These are phyloP conservation scores for Hermanozyma aechmeae DNA, from an alignment of 805 yeast species.

Conservation along the genomic window DNA sequence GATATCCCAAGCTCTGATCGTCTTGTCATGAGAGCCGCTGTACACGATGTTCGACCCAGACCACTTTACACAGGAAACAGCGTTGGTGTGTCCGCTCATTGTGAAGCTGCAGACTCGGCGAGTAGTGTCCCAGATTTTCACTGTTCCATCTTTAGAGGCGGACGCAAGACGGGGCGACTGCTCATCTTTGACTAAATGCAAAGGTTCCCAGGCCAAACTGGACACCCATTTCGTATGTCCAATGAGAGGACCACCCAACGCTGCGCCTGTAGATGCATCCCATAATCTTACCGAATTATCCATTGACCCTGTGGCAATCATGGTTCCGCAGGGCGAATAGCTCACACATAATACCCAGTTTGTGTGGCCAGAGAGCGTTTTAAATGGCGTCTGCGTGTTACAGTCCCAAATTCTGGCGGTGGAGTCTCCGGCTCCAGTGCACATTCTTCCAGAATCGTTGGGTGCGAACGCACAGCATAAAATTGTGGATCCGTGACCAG, in stretches of 20 bases:
- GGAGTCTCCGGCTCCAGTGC: slow-evolving; percentile 92
- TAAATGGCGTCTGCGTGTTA: slow-evolving; percentile 83
- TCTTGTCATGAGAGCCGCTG: slow-evolving; percentile 89
- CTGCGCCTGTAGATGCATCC: slow-evolving; percentile 70
- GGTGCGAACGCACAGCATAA: slow-evolving; percentile 93
- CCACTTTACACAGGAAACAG: slow-evolving; percentile 97
- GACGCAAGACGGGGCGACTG: slow-evolving; percentile 66
- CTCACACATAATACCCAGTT: slow-evolving; percentile 92
- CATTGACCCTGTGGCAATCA: slow-evolving; percentile 94
- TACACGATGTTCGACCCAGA: slow-evolving; percentile 81
- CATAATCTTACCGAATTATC: slow-evolving; percentile 83
- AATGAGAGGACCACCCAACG: slow-evolving; percentile 59
- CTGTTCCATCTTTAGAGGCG: slow-evolving; percentile 85
- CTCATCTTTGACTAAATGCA: slow-evolving; percentile 66
- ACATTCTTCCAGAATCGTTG: slow-evolving; percentile 71
- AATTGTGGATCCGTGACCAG: slow-evolving; percentile 94
- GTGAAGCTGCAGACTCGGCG: slow-evolving; percentile 58
- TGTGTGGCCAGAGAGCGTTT: slow-evolving; percentile 72
- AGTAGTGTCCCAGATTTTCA: slow-evolving; percentile 82
- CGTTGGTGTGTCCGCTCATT: slow-evolving; percentile 77
- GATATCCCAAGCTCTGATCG: slow-evolving; percentile 87
- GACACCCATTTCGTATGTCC: slow-evolving; percentile 92
- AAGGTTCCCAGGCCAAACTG: slow-evolving; percentile 88
- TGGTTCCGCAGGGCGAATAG: slow-evolving; percentile 87
- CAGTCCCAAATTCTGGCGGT: slow-evolving; percentile 98